Percentiles rank a stretch among this genome's conserved stretches.
phyloP scores from a whole-genome alignment of 306 rosid genomes.

The Cucumis sativus region DNA sequence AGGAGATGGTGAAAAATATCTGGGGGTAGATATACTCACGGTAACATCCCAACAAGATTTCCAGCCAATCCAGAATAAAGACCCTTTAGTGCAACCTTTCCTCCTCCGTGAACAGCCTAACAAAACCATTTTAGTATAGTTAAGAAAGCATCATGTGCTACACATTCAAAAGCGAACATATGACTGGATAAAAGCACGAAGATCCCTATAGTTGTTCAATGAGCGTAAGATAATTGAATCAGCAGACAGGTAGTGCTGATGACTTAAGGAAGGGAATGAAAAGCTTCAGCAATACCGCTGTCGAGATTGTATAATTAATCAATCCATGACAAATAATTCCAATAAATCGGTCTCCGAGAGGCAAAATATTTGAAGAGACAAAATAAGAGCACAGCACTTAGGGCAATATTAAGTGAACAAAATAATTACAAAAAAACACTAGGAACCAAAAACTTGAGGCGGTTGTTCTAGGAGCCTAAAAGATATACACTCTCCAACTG shows the following conservation, averaged over 20 bases:
- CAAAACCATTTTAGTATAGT: neutral
- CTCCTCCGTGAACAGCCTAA: slow-evolving; percentile 25
- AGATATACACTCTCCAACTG: neutral
- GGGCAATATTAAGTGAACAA: neutral
- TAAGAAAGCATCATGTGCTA: neutral
- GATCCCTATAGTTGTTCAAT: neutral
- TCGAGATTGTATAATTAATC: neutral
- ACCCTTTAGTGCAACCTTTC: slow-evolving; percentile 18
- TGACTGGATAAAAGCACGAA: neutral
- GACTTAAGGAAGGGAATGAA: neutral
- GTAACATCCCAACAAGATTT: slow-evolving; percentile 31
- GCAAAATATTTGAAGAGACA: neutral
- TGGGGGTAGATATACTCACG: slow-evolving; percentile 19
- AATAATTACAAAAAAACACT: neutral
- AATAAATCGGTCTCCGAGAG: neutral
- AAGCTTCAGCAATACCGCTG: neutral
- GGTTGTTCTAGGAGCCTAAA: neutral
- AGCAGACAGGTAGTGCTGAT: neutral
- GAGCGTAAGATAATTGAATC: neutral
- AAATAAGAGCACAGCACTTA: neutral
- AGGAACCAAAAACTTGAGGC: neutral
- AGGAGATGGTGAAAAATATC: neutral
- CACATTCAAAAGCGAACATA: neutral
- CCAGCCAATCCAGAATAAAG: slow-evolving; percentile 33
- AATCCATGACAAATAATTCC: neutral